phyloP scores from a whole-genome alignment of 2,329 filamentous ascomycete genomes.

The Sarocladium strictum region DNA sequence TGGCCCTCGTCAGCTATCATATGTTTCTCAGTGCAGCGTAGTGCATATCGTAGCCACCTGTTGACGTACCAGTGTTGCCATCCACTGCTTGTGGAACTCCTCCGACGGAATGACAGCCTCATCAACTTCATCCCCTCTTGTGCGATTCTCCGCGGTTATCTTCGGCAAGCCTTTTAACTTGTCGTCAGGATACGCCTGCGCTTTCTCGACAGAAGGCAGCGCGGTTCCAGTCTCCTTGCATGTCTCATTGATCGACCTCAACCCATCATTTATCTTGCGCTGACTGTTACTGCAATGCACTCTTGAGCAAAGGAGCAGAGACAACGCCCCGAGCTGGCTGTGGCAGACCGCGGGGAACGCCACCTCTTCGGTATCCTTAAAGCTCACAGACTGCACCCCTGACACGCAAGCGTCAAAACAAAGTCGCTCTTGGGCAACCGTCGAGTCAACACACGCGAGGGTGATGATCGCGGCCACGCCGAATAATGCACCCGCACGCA shows the following conservation, averaged over 20 bases:
- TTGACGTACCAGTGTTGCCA: constrained; percentile 30
- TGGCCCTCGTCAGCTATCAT: background rate
- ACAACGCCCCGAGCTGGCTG: constrained; percentile 22
- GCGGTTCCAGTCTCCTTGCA: constrained; percentile 21
- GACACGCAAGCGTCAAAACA: constrained; percentile 28
- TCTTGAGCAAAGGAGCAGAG: constrained; percentile 31
- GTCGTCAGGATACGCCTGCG: constrained; percentile 27
- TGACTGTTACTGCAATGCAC: constrained; percentile 27
- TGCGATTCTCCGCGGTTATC: constrained; percentile 21
- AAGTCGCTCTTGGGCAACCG: constrained; percentile 2
- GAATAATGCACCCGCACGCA: background rate
- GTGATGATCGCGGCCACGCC: background rate
- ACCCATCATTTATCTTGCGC: constrained; percentile 13
- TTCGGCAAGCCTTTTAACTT: constrained; percentile 24
- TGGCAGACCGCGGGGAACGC: constrained; percentile 21
- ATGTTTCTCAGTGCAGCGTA: too few species aligned
- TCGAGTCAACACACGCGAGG: background rate
- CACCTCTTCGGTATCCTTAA: constrained; percentile 22
- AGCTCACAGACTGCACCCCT: constrained; percentile 22
- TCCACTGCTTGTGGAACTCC: constrained; percentile 27
- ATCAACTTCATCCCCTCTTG: constrained; percentile 11
- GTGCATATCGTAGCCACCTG: background rate
- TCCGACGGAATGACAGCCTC: constrained; percentile 29
- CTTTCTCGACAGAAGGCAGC: constrained; percentile 28
- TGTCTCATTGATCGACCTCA: constrained; percentile 27